Percentiles rank a stretch among this genome's conserved stretches.
Conservation (phyloP, 495 filamentous ascomycete genomes). For the Penicillium verhagenii region DNA sequence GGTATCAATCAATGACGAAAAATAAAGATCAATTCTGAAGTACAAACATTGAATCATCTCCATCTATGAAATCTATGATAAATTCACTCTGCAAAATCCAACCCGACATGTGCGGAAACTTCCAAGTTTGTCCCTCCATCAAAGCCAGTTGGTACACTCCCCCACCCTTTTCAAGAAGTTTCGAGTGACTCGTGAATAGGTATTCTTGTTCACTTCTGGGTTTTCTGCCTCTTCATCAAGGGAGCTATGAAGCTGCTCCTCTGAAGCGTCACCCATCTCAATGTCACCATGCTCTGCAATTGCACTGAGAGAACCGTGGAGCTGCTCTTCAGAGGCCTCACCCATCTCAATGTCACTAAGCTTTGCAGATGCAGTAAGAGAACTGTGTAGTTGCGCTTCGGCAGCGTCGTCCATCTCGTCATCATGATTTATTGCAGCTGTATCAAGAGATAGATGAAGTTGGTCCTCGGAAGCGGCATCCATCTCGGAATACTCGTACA, state of each 20-base stretch:
- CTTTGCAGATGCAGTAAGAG: no score
- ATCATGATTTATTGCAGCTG: neutral
- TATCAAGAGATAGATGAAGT: neutral
- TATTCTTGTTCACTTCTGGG: neutral
- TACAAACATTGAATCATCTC: no score
- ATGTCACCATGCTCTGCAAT: no score
- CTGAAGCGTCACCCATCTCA: no score
- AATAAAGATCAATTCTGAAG: neutral
- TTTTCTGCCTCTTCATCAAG: neutral
- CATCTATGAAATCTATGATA: neutral
- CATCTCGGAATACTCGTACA: neutral
- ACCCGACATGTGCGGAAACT: neutral
- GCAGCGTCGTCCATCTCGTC: neutral
- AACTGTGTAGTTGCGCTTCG: neutral
- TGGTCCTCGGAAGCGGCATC: neutral
- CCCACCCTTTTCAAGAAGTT: no score
- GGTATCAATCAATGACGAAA: no score
- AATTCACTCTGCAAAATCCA: neutral
- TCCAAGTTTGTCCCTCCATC: no score
- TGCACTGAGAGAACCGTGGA: no score
- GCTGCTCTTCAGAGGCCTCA: no score
- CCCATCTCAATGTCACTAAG: no score
- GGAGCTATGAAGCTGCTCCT: neutral
- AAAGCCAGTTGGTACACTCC: no score
- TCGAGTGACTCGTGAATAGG: no score